Evolutionary conservation across 1,139 yeast species (phyloP).

Genomic region (Geotrichum candidum): DNA sequence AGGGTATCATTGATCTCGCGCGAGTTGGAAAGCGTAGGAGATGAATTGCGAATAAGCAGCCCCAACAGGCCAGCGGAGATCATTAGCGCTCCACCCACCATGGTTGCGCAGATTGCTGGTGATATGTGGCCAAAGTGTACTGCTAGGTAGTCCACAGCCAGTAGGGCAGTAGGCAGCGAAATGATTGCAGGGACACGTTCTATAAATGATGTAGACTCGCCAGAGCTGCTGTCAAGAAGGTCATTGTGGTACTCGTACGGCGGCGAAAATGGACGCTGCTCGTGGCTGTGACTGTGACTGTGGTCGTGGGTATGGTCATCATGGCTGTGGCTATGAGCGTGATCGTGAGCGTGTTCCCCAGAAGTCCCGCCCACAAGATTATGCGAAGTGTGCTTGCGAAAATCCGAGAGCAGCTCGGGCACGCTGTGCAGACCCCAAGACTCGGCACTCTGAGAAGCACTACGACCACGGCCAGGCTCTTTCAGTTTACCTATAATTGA

Average conservation of each 20-base stretch:
- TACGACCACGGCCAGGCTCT: constrained; percentile 6
- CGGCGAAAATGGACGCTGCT: constrained; percentile 1
- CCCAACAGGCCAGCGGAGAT: constrained; percentile 25
- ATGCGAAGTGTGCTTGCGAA: constrained; percentile 34
- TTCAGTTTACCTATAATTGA: constrained; percentile 4
- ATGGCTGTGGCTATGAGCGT: constrained; percentile 4
- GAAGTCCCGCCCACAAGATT: constrained; percentile 1
- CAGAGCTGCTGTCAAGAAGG: constrained; percentile 3
- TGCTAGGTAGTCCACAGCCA: constrained; percentile 28
- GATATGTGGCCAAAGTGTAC: constrained; percentile 17
- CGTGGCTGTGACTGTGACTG: constrained; percentile 9
- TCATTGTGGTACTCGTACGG: constrained; percentile 12
- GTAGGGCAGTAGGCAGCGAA: constrained; percentile 35
- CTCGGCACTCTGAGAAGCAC: constrained; percentile 11
- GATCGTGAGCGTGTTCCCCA: constrained; percentile 8
- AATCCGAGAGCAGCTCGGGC: constrained; percentile 36
- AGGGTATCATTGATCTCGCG: constrained; percentile 11
- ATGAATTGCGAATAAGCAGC: constrained; percentile 21
- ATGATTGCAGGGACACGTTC: constrained; percentile 34
- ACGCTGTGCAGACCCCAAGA: constrained; percentile 38
- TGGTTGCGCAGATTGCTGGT: constrained; percentile 20
- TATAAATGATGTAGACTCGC: constrained; percentile 22
- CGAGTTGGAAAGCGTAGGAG: background rate
- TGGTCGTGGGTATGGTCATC: constrained; percentile 11
- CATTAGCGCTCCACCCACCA: constrained; percentile 27